Evolutionary conservation across 495 filamentous ascomycete genomes (phyloP).

Genomic region (Xylaria nigripes): DNA sequence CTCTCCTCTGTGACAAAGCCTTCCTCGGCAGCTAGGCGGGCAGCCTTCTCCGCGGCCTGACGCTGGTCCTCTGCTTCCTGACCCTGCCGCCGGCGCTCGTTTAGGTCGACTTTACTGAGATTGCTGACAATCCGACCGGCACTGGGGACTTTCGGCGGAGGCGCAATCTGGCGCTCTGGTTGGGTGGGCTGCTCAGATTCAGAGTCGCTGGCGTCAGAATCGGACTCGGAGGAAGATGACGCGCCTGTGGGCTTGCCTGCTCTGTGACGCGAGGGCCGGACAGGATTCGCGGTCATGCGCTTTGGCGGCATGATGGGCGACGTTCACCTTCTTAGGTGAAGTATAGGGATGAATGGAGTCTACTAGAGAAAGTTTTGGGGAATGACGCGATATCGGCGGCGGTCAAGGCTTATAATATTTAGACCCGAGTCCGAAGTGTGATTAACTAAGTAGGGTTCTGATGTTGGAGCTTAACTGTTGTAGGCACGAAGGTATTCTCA

Average conservation of each 20-base stretch:
- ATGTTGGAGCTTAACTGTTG: no score
- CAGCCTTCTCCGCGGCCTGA: conserved; percentile 35
- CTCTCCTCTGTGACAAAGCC: conserved; percentile 59
- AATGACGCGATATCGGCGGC: neutral
- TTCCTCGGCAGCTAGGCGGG: conserved; percentile 53
- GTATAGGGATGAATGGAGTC: neutral
- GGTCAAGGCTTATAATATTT: no score
- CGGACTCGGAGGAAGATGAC: conserved; percentile 55
- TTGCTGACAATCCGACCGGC: conserved; percentile 51
- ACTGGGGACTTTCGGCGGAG: conserved; percentile 51
- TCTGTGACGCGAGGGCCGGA: conserved; percentile 73
- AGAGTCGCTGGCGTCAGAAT: conserved; percentile 49
- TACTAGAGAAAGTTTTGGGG: neutral
- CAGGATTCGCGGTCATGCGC: conserved; percentile 91
- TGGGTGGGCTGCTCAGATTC: conserved; percentile 28
- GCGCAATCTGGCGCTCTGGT: conserved; percentile 33
- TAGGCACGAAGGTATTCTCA: no score
- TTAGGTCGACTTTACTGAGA: conserved; percentile 60
- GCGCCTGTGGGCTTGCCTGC: conserved; percentile 72
- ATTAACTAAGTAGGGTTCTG: no score
- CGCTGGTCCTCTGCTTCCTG: conserved; percentile 33
- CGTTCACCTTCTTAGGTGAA: neutral
- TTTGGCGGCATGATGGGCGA: conserved; percentile 64
- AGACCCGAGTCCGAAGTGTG: no score
- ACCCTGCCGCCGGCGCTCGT: conserved; percentile 34